Evolutionary conservation across 345 rosid species (phyloP).

Genomic region (Aquilaria yunnanensis): DNA sequence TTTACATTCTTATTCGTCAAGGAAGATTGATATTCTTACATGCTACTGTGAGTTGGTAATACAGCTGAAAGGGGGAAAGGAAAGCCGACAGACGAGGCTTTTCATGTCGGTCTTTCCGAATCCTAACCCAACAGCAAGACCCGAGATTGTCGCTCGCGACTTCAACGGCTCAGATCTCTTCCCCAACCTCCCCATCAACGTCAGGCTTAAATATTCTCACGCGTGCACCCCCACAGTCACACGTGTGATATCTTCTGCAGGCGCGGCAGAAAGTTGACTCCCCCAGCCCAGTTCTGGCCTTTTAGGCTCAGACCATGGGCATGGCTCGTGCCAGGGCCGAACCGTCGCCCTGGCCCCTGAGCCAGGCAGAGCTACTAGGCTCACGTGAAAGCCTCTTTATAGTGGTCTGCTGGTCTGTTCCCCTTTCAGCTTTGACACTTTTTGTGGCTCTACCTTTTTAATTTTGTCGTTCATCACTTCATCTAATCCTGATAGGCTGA

Average conservation of each 20-base stretch:
- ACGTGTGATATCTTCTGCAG: constrained; percentile 22
- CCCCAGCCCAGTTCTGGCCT: no score
- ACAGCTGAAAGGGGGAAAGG: no score
- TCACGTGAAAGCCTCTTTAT: constrained; percentile 34
- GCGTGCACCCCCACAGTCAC: constrained; percentile 20
- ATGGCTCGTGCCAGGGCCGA: constrained; percentile 9
- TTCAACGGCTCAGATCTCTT: constrained; percentile 13
- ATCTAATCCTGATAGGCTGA: no score
- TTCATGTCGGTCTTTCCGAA: constrained; percentile 29
- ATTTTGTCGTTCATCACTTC: no score
- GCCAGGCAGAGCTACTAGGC: constrained; percentile 20
- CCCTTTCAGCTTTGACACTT: no score
- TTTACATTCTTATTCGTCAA: no score
- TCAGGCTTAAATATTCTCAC: constrained; percentile 16
- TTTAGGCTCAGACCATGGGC: not conserved
- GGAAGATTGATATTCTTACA: no score
- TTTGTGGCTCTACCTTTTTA: no score
- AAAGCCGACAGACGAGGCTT: constrained; percentile 25
- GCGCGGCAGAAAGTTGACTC: constrained; percentile 9
- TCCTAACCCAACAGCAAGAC: constrained; percentile 14
- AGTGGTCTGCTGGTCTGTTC: no score
- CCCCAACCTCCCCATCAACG: not conserved
- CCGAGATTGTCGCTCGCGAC: constrained; percentile 17
- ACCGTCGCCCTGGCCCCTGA: not conserved
- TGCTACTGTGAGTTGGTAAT: no score